Base-by-base conservation (phyloP, 2,329 filamentous ascomycete genomes). In the Neopestalotiopsis clavispora region DNA sequence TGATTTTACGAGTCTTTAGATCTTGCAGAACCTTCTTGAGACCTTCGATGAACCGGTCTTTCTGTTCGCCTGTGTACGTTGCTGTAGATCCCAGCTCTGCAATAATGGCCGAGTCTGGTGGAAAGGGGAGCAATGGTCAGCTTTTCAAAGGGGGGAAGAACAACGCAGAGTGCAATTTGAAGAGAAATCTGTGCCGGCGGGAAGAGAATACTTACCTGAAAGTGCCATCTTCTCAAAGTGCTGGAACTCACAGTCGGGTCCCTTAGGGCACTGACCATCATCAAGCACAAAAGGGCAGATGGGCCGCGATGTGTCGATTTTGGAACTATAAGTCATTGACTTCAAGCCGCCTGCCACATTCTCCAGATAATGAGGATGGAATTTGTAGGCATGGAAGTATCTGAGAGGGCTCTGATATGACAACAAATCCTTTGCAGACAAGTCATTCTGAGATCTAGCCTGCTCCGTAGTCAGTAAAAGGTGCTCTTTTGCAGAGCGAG, bases 301-400 rank as follows among this genome's bases (percentile, higher is more conserved):
- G 71, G 89, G 87, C 74, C 88, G 90, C 70, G 89, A 85, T 30
- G 90, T 86, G 78, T 98, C 90, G 80, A 99, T 97, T 74, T 91
- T 91, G 81, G 97, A 93, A 82, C 94, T 98, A 83, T 95, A 98
- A 58, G 95, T 98, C 84, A 97, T 86, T 72, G 96, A 98, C 77
- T 92, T 91, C 77, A 94, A 91, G 58, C 95, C 95, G 71, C 91
- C 92, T 68, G 89, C 79, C 68, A 97, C 90, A 68, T 89, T 84
- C 64, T 91, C 80, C 72, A 85, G 84, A 81, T 91, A 98, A 65
- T 88, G 85, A 40, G 94, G 93, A 78, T 98, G 95, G 78, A 95
- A 98, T 74, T 95, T 94, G 81, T 93, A 99, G 49, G 93, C 92
- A 79, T 90, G 94, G 80, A 98, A 98, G 74, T 89, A 88, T 73